These are phyloP conservation scores for Effrenium voratum DNA, from an alignment of 73 alveolate species.

Conservation along the genomic window DNA sequence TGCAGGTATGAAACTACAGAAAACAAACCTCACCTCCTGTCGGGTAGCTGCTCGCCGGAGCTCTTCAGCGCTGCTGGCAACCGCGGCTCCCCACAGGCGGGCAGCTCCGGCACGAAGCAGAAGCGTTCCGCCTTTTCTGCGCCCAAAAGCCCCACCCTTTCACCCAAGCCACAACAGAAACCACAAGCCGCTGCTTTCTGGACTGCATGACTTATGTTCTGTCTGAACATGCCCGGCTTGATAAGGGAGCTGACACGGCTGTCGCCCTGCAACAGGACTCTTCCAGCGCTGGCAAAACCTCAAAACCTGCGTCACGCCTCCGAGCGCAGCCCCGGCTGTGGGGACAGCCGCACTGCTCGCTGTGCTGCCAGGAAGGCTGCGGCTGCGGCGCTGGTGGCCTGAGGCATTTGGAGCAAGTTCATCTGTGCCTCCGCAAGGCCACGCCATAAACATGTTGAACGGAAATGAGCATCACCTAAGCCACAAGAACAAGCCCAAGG, in stretches of 20 bases:
- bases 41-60: too few species aligned
- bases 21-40: too few species aligned
- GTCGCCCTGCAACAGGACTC: not conserved
- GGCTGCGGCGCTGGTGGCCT: slow-evolving; percentile 10
- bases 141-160: not conserved
- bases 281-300: not conserved
- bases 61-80: too few species aligned
- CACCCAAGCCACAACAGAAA: not conserved
- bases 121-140: slow-evolving; percentile 60
- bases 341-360: slow-evolving; percentile 75
- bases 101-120: slow-evolving; percentile 47
- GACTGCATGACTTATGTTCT: not conserved
- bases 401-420: too few species aligned
- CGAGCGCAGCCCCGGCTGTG: slow-evolving; percentile 92
- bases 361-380: slow-evolving; percentile 68
- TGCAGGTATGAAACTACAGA: too few species aligned
- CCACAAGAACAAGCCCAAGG: too few species aligned
- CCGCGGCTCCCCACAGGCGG: too few species aligned
- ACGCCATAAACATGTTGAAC: too few species aligned
- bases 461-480: too few species aligned
- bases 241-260: not conserved
- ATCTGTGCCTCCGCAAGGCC: too few species aligned
- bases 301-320: not conserved
- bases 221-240: not conserved
- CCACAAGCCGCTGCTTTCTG: not conserved